These are phyloP conservation scores for Microdochium nivale DNA, from an alignment of 2,329 filamentous ascomycete genomes.

Conservation along the genomic window DNA sequence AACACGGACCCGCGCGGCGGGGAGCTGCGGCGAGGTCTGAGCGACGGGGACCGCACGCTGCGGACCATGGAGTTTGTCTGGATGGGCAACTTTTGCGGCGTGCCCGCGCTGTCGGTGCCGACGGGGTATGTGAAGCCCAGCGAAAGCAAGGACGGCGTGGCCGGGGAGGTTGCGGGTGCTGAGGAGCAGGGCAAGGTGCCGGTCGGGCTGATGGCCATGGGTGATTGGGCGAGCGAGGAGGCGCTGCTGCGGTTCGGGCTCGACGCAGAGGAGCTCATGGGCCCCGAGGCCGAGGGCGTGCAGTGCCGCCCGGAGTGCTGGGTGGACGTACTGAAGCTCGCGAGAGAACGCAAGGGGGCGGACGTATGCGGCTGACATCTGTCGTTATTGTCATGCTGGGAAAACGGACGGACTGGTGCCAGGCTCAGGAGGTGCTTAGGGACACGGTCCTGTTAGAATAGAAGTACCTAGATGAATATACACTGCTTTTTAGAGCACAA, in stretches of 20 bases:
- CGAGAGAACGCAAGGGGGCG: not conserved
- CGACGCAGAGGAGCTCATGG: slow-evolving; percentile 28
- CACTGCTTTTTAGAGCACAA: no score
- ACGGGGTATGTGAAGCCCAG: slow-evolving; percentile 33
- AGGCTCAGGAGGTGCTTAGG: no score
- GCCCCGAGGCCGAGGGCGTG: not conserved
- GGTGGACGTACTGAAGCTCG: not conserved
- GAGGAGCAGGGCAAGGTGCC: slow-evolving; percentile 30
- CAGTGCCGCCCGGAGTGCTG: not conserved
- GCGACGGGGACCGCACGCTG: slow-evolving; percentile 36
- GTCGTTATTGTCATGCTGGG: no score
- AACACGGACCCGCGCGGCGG: slow-evolving; percentile 5
- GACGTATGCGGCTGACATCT: no score
- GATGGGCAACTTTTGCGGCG: slow-evolving; percentile 41
- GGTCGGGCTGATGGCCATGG: slow-evolving; percentile 45
- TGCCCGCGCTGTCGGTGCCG: slow-evolving; percentile 35
- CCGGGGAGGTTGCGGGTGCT: slow-evolving; percentile 20
- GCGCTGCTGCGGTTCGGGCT: slow-evolving; percentile 37
- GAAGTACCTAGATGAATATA: no score
- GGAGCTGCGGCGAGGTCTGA: slow-evolving; percentile 32
- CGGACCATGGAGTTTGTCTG: slow-evolving; percentile 40
- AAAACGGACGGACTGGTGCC: no score
- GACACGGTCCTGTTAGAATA: no score
- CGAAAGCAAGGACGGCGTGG: slow-evolving; percentile 17
- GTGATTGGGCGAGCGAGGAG: slow-evolving; percentile 45